Conservation (phyloP, 2,329 filamentous ascomycete species). For the Pseudocercospora fijiensis region DNA sequence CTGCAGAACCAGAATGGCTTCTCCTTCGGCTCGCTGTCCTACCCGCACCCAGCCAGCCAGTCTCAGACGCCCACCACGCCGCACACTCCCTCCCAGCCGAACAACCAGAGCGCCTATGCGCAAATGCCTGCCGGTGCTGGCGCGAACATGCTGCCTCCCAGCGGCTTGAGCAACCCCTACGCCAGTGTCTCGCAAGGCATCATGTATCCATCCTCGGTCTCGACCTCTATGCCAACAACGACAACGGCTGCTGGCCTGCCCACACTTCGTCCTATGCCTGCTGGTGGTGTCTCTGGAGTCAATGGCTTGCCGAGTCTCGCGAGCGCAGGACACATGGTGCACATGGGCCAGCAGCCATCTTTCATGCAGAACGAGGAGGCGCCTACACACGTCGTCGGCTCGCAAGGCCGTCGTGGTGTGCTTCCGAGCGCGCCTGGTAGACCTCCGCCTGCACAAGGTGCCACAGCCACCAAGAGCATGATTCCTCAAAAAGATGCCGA, state of each 20-base stretch:
- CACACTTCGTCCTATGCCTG: constrained; percentile 44
- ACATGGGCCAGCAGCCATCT: constrained; percentile 36
- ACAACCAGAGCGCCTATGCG: constrained; percentile 33
- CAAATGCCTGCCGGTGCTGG: constrained; percentile 17
- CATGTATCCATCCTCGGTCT: constrained; percentile 37
- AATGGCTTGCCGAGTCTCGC: constrained; percentile 40
- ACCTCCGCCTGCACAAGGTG: constrained; percentile 68
- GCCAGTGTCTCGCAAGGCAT: constrained; percentile 32
- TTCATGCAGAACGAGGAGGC: constrained; percentile 44
- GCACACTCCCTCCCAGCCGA: constrained; percentile 37
- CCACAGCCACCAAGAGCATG: constrained; percentile 63
- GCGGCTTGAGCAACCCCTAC: constrained; percentile 34
- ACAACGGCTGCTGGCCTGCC: constrained; percentile 37
- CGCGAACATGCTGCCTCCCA: constrained; percentile 37
- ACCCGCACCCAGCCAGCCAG: constrained; percentile 35
- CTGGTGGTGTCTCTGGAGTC: constrained; percentile 41
- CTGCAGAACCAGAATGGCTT: constrained; percentile 38
- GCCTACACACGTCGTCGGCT: constrained; percentile 89
- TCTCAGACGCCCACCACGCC: constrained; percentile 37
- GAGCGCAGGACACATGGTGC: constrained; percentile 30
- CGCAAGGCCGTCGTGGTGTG: constrained; percentile 87
- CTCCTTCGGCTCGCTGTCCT: constrained; percentile 38
- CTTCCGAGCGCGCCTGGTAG: constrained; percentile 86
- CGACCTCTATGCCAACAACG: constrained; percentile 32
- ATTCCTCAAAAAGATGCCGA: constrained; percentile 95